Conservation (phyloP, 73 alveolate species). For the Paramecium biaurelia region DNA sequence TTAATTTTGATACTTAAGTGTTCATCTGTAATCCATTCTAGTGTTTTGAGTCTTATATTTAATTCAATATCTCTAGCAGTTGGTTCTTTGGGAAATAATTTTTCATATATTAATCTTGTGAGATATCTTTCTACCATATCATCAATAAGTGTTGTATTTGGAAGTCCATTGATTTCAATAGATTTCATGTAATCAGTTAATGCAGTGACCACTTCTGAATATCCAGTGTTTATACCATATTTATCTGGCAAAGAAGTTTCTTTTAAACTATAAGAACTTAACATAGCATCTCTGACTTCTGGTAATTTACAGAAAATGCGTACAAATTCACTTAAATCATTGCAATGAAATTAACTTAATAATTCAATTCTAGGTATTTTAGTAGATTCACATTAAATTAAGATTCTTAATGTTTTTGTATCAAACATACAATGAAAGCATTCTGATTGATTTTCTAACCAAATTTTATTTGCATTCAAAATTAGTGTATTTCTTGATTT, state of each 20-base stretch:
- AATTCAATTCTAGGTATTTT: not conserved
- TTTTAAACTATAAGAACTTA: not conserved
- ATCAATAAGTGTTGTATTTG: not conserved
- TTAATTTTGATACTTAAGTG: not conserved
- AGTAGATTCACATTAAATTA: not conserved
- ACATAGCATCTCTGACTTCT: constrained; percentile 17
- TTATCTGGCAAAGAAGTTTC: not conserved
- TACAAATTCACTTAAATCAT: not conserved
- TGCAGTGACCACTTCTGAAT: constrained; percentile 10
- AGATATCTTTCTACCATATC: constrained; percentile 9
- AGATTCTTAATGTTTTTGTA: not conserved
- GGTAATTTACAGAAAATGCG: not conserved
- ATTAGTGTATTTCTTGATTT: not conserved
- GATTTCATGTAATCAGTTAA: not conserved
- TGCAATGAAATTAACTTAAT: constrained; percentile 10
- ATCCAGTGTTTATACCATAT: constrained; percentile 16
- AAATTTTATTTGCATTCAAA: not conserved
- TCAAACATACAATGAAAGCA: constrained; percentile 44
- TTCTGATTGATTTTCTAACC: constrained; percentile 45
- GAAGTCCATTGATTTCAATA: not conserved
- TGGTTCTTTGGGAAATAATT: constrained; percentile 36
- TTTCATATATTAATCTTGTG: not conserved
- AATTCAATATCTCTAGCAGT: constrained; percentile 42
- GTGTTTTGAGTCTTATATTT: constrained; percentile 6
- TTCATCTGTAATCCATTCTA: constrained; percentile 37